Percentiles rank a stretch among this genome's conserved stretches.
Evolutionary conservation across 2,329 filamentous ascomycete genomes (phyloP).

Genomic region (Pestalotiopsis sp.): DNA sequence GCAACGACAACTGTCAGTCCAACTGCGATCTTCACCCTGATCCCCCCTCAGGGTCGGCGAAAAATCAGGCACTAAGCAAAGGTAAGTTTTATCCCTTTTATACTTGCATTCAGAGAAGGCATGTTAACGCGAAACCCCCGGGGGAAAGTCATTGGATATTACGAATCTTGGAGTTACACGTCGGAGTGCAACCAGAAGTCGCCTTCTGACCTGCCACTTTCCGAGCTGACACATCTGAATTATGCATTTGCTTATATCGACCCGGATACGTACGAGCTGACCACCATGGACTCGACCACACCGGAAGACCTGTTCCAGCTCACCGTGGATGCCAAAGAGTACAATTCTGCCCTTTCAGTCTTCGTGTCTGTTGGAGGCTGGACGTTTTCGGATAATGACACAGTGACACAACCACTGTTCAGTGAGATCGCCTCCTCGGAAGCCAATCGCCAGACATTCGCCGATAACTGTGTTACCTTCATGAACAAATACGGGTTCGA

Average conservation of each 20-base stretch:
- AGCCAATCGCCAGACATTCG: too few species aligned
- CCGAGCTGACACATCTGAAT: constrained; percentile 35
- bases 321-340: constrained; percentile 1
- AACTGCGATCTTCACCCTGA: too few species aligned
- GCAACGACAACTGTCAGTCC: constrained; percentile 14
- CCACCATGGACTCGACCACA: not conserved
- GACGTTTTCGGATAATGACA: constrained; percentile 13
- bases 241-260: constrained; percentile 35
- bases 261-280: too few species aligned
- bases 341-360: constrained; percentile 33
- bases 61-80: too few species aligned
- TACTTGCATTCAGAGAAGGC: too few species aligned
- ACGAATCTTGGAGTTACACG: constrained; percentile 22
- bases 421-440: constrained; percentile 18
- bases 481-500: constrained; percentile 22
- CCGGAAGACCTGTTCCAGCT: constrained; percentile 15
- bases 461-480: too few species aligned
- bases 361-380: constrained; percentile 16
- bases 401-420: constrained; percentile 21
- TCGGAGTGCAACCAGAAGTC: constrained; percentile 18
- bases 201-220: constrained; percentile 24
- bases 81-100: too few species aligned
- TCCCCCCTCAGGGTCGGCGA: too few species aligned
- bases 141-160: constrained; percentile 26
- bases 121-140: too few species aligned